Base-by-base conservation (phyloP, 176 grass and related monocot genomes). In the Carex cristatella region DNA sequence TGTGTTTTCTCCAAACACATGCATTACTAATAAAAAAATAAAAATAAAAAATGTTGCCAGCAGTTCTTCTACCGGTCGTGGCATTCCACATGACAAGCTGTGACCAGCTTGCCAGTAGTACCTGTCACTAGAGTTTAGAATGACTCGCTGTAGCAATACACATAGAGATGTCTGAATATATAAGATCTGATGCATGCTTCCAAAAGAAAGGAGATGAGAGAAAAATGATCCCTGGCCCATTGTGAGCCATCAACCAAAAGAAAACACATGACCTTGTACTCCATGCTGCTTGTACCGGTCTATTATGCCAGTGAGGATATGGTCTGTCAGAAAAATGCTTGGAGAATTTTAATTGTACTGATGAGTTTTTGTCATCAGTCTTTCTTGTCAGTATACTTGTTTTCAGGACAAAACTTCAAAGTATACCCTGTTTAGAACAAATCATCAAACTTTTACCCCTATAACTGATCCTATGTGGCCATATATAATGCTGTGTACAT, bases 181-280 rank as follows among this genome's bases (percentile, higher is more conserved):
- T 56, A 33, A 18, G 53, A 79, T 2, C 74, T 16, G 14, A 16
- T 57, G 13, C 28, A 58, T 79, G 2, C 13, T 79, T 79, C 74
- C 74, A 79, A 79, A 79, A 79, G 74, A 53, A 35, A 33, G 74
- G 53, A 58, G 74, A 14, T 58, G 53, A 79, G 53, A 57, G 51
- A 79, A 79, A 54, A 79, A n/a, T 16, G 53, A 79, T 58, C 27
- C 74, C 51, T 58, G 74, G 74, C 51, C 74, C 74, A 7, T 30
- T 35, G 30, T 79, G 28, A 79, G 48, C 74, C 74, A 79, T 79
- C 74, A 79, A 79, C 53, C 74, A 79, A 58, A 79, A n/a, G 53
- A 79, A 79, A 79, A 79, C 74, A 79, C 74, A 79, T 79, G 74
- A 79, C 53, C 53, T 79, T 79, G 74, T 79, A 79, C 74, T 79